Conservation (phyloP, 352 stramenopile genomes). For the Phytophthora meadii region DNA sequence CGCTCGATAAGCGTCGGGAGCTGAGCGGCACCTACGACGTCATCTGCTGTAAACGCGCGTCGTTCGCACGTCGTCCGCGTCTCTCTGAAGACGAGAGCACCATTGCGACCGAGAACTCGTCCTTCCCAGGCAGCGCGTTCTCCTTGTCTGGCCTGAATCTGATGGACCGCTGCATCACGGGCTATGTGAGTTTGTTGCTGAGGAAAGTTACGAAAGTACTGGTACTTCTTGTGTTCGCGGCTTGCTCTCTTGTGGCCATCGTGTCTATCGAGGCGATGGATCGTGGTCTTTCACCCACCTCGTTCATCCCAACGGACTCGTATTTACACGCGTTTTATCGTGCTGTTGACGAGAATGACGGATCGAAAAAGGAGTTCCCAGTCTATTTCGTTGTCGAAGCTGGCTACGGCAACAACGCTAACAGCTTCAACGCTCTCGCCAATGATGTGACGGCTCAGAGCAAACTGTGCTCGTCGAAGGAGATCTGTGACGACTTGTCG, state of each 20-base stretch:
- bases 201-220: constrained; percentile 60
- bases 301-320: constrained; percentile 64
- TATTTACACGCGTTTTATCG: constrained; percentile 68
- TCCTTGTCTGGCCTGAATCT: constrained; percentile 33
- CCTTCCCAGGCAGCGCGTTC: constrained; percentile 38
- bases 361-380: constrained; percentile 48
- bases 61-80: constrained; percentile 25
- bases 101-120: constrained; percentile 35
- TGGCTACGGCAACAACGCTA: constrained; percentile 60
- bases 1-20: constrained; percentile 75
- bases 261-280: constrained; percentile 57
- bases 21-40: constrained; percentile 65
- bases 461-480: constrained; percentile 70
- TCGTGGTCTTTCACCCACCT: constrained; percentile 56
- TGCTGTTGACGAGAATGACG: constrained; percentile 50
- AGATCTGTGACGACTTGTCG: constrained; percentile 60
- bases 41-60: constrained; percentile 53
- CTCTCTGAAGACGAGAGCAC: constrained; percentile 42
- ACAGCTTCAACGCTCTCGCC: constrained; percentile 32
- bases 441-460: constrained; percentile 40
- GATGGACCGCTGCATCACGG: constrained; percentile 48
- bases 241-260: constrained; percentile 58
- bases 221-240: constrained; percentile 60
- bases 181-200: constrained; percentile 52
- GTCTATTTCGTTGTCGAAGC: constrained; percentile 82